Evolutionary conservation across 108 stramenopile genomes (phyloP).

Genomic region (Nitzschia sp.): DNA sequence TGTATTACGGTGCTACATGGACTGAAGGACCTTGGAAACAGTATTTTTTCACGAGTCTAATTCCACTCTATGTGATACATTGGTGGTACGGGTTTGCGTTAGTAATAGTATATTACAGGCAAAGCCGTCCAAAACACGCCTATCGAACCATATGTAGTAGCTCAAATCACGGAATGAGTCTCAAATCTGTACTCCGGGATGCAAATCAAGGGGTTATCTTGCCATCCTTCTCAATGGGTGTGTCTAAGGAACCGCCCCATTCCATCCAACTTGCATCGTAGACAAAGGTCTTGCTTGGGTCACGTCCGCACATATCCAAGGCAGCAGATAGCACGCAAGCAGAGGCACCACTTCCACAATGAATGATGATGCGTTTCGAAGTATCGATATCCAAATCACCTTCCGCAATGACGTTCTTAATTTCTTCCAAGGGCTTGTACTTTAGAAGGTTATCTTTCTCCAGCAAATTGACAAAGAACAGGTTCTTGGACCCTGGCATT

Average conservation of each 20-base stretch:
- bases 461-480: constrained; percentile 57
- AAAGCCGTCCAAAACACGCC: too few species aligned
- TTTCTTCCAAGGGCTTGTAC: constrained; percentile 52
- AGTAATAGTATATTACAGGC: too few species aligned
- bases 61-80: too few species aligned
- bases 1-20: too few species aligned
- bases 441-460: constrained; percentile 42
- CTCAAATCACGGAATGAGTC: too few species aligned
- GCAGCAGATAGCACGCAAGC: constrained; percentile 68
- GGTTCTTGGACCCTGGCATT: constrained; percentile 75
- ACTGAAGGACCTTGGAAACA: too few species aligned
- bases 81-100: too few species aligned
- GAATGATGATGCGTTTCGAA: constrained; percentile 48
- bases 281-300: constrained; percentile 46
- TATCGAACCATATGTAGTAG: too few species aligned
- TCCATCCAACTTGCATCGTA: constrained; percentile 83
- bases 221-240: constrained; percentile 49
- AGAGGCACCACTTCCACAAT: constrained; percentile 77
- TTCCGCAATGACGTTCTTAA: constrained; percentile 43
- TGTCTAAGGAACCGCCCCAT: constrained; percentile 58
- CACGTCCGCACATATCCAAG: constrained; percentile 59
- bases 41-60: too few species aligned
- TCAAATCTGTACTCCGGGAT: too few species aligned
- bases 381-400: constrained; percentile 51
- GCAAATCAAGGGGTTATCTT: constrained; percentile 4